A percentile compares a stretch with the other conserved stretches of the same genome.
Conservation (phyloP, 495 filamentous ascomycete genomes). For the Bryoglossum gracile region DNA sequence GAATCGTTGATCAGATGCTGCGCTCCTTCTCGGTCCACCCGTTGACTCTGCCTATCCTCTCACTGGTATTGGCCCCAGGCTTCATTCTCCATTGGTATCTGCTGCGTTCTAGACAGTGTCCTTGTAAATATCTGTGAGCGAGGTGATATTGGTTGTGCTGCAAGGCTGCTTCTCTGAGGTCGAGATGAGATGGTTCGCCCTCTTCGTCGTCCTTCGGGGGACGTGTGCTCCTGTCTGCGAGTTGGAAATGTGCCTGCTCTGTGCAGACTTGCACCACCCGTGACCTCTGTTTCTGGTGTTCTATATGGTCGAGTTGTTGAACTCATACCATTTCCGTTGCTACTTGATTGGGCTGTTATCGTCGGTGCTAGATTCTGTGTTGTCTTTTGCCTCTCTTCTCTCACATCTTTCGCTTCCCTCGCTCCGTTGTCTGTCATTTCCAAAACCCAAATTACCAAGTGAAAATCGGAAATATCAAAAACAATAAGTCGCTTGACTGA, state of each 20-base stretch:
- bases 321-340: neutral
- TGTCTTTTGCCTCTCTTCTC: neutral
- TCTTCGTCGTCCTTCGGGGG: neutral
- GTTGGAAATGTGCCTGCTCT: constrained; percentile 14
- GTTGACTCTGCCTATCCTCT: neutral
- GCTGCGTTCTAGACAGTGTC: neutral
- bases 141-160: constrained; percentile 2
- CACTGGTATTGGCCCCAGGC: constrained; percentile 6
- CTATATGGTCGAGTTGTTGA: neutral
- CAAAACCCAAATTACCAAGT: neutral
- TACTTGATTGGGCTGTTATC: neutral
- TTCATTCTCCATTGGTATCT: constrained; percentile 1
- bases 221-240: neutral
- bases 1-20: constrained; percentile 7
- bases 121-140: constrained; percentile 9
- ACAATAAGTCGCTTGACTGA: too few relatives aligned
- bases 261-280: neutral
- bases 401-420: neutral
- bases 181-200: constrained; percentile 1
- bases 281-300: neutral
- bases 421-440: neutral
- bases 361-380: neutral
- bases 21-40: constrained; percentile 6
- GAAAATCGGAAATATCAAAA: too few relatives aligned
- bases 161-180: neutral